A percentile compares a stretch with the other conserved stretches of the same genome.
Evolutionary conservation across 352 stramenopile species (phyloP).

Genomic region (Halophytophthora polymorphica): DNA sequence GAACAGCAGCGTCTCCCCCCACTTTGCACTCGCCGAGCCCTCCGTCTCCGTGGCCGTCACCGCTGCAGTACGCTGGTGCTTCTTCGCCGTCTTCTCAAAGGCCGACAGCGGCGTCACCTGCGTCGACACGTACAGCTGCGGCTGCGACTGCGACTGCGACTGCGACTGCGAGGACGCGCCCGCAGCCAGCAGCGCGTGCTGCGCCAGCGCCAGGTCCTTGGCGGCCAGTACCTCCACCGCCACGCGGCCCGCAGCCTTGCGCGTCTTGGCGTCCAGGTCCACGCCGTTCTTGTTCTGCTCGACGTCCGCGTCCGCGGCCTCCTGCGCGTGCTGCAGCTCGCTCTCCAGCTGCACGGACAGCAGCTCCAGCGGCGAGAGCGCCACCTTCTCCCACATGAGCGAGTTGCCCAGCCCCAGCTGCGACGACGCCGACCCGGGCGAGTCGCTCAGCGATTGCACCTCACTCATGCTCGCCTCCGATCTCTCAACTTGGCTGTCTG

Average conservation of each 20-base stretch:
- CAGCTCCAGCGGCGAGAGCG: conserved; percentile 67
- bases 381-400: conserved; percentile 76
- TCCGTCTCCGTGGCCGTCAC: conserved; percentile 15
- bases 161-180: conserved; percentile 33
- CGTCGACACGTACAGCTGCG: conserved; percentile 55
- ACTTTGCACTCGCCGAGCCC: conserved; percentile 26
- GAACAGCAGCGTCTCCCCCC: conserved; percentile 53
- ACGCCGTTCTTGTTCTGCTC: conserved; percentile 82
- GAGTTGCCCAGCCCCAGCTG: conserved; percentile 49
- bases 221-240: conserved; percentile 49
- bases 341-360: conserved; percentile 69
- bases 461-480: conserved; percentile 34
- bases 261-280: conserved; percentile 48
- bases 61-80: conserved; percentile 48
- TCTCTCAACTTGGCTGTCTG: conserved; percentile 7
- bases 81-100: conserved; percentile 70
- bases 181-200: conserved; percentile 22
- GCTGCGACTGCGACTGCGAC: conserved; percentile 30
- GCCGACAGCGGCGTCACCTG: conserved; percentile 54
- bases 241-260: conserved; percentile 55
- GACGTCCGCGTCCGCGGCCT: conserved; percentile 16
- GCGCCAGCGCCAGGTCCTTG: conserved; percentile 27
- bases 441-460: conserved; percentile 42
- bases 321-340: conserved; percentile 56
- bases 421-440: conserved; percentile 29